phyloP scores from a whole-genome alignment of 495 filamentous ascomycete species.

The Geoglossum glabrum region DNA sequence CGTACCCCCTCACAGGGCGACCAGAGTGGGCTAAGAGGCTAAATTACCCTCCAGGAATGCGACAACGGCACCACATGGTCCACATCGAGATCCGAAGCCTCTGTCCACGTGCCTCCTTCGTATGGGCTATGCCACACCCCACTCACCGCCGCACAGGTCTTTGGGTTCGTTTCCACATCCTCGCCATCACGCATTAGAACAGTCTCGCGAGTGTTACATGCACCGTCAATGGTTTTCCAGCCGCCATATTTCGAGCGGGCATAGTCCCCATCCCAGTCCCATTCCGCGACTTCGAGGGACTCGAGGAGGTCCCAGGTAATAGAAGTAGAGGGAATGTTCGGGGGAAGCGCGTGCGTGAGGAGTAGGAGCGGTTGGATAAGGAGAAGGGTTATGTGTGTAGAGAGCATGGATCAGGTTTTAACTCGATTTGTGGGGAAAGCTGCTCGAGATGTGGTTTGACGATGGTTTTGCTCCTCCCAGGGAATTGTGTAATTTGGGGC shows the following conservation, averaged over 20 bases:
- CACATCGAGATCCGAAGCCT: conserved; percentile 45
- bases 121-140: conserved; percentile 47
- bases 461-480: too few relatives aligned
- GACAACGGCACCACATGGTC: conserved; percentile 58
- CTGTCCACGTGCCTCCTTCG: conserved; percentile 49
- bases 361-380: too few relatives aligned
- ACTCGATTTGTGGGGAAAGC: too few relatives aligned
- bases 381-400: too few relatives aligned
- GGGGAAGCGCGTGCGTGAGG: not conserved
- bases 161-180: conserved; percentile 24
- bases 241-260: not conserved
- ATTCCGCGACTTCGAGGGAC: not conserved
- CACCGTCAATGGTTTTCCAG: conserved; percentile 17
- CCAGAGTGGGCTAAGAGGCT: not conserved
- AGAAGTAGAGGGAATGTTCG: not conserved
- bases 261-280: not conserved
- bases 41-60: conserved; percentile 48
- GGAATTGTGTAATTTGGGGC: too few relatives aligned
- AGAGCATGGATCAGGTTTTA: too few relatives aligned
- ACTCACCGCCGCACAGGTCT: conserved; percentile 31
- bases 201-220: conserved; percentile 43
- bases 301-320: not conserved
- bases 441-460: too few relatives aligned
- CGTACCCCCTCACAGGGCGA: too few relatives aligned
- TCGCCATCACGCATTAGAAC: conserved; percentile 51